These are phyloP conservation scores for Fusarium globosum DNA, from an alignment of 2,329 filamentous ascomycete species.

Conservation along the genomic window DNA sequence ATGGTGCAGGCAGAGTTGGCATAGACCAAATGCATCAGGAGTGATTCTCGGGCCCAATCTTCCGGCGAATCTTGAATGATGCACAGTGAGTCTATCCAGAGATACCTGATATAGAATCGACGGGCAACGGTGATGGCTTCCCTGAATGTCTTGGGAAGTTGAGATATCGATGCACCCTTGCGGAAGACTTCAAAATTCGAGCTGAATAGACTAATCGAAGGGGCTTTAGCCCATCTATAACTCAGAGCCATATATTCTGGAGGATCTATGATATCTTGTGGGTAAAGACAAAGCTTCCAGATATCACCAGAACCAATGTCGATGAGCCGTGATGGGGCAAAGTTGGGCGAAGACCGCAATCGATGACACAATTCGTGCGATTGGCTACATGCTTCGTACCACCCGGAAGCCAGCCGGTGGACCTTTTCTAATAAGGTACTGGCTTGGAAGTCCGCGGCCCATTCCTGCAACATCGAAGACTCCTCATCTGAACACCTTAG, in stretches of 20 bases:
- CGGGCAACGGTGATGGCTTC: not conserved
- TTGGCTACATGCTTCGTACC: not conserved
- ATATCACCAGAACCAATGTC: not conserved
- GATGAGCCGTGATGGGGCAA: not conserved
- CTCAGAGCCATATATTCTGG: not conserved
- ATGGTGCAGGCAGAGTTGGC: not conserved
- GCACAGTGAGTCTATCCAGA: not conserved
- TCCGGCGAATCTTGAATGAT: not conserved
- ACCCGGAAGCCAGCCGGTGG: not conserved
- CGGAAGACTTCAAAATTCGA: not conserved
- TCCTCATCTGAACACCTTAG: not conserved
- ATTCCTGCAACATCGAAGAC: not conserved
- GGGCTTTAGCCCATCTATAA: not conserved
- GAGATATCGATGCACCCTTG: accelerated
- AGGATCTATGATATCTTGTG: not conserved
- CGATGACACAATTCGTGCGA: not conserved
- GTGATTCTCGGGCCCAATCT: not conserved
- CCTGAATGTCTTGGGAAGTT: not conserved
- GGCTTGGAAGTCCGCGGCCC: accelerated
- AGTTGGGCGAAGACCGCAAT: not conserved
- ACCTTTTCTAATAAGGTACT: not conserved
- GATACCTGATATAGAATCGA: not conserved
- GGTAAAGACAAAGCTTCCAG: not conserved
- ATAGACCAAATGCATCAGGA: not conserved
- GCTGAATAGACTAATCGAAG: not conserved